Evolutionary conservation across 139 green algal species (phyloP).

Genomic region (Tetradesmus lagerheimii): DNA sequence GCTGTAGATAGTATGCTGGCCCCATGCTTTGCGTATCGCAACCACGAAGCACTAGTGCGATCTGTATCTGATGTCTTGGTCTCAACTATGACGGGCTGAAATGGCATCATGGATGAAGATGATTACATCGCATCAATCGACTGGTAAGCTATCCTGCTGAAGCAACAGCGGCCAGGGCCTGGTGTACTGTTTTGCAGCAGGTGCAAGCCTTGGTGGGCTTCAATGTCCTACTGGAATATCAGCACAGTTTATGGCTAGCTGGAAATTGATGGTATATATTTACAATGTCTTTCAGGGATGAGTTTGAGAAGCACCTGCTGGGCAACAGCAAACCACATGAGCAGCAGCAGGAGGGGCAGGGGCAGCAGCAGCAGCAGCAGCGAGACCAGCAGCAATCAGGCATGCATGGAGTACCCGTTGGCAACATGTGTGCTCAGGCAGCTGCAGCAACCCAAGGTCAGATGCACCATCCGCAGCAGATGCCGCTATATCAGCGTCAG

Average conservation of each 20-base stretch:
- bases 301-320: background rate
- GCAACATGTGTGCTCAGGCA: background rate
- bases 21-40: too few species aligned
- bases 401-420: background rate
- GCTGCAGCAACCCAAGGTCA: background rate
- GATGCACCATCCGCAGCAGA: background rate
- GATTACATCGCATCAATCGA: constrained; percentile 39
- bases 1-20: background rate
- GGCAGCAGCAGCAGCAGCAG: background rate
- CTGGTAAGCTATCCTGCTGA: background rate
- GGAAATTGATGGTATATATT: background rate
- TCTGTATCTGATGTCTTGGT: background rate
- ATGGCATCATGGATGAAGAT: constrained; percentile 15
- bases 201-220: background rate
- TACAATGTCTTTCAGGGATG: background rate
- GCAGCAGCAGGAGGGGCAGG: background rate
- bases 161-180: background rate
- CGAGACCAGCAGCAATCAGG: background rate
- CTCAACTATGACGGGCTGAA: background rate
- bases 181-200: background rate
- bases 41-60: background rate
- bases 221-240: background rate
- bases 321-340: background rate
- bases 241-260: background rate
- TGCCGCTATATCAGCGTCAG: background rate